phyloP scores from a whole-genome alignment of 2,329 filamentous ascomycete species.

The Colletotrichum echinochloae region DNA sequence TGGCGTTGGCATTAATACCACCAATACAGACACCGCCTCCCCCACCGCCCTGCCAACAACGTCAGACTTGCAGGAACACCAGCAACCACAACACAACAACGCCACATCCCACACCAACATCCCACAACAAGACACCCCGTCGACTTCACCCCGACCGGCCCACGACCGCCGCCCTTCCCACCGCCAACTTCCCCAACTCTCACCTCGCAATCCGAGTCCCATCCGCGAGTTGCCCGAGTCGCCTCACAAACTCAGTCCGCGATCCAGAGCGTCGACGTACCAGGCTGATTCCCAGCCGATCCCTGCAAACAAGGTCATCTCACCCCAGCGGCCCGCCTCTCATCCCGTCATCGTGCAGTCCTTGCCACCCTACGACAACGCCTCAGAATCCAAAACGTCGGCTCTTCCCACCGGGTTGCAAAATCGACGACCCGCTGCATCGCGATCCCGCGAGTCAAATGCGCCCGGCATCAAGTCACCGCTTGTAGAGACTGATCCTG shows the following conservation, averaged over 20 bases:
- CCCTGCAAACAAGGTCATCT: constrained; percentile 40
- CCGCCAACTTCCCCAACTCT: constrained; percentile 40
- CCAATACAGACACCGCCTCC: constrained; percentile 15
- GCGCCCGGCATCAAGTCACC: constrained; percentile 49
- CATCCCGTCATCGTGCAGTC: constrained; percentile 44
- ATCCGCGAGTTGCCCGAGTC: constrained; percentile 39
- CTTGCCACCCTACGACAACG: constrained; percentile 32
- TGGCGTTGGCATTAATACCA: constrained; percentile 20
- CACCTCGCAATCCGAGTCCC: constrained; percentile 40
- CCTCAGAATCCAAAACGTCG: constrained; percentile 44
- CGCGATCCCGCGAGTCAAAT: constrained; percentile 53
- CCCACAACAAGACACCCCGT: constrained; percentile 28
- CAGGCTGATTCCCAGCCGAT: constrained; percentile 48
- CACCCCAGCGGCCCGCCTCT: constrained; percentile 52
- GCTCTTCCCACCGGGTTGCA: constrained; percentile 48
- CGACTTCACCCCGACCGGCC: constrained; percentile 26
- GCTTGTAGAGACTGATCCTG: constrained; percentile 49
- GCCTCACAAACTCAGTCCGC: constrained; percentile 42
- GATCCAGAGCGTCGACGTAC: constrained; percentile 53
- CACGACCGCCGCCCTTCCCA: constrained; percentile 35
- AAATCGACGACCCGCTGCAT: constrained; percentile 54
- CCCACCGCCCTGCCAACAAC: constrained; percentile 30
- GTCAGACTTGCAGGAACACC: constrained; percentile 33
- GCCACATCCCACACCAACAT: constrained; percentile 22
- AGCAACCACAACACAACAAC: constrained; percentile 25